Evolutionary conservation across 345 rosid species (phyloP), one percentile per base, ranked within the genome.

Genomic region (Linum usitatissimum): DNA sequence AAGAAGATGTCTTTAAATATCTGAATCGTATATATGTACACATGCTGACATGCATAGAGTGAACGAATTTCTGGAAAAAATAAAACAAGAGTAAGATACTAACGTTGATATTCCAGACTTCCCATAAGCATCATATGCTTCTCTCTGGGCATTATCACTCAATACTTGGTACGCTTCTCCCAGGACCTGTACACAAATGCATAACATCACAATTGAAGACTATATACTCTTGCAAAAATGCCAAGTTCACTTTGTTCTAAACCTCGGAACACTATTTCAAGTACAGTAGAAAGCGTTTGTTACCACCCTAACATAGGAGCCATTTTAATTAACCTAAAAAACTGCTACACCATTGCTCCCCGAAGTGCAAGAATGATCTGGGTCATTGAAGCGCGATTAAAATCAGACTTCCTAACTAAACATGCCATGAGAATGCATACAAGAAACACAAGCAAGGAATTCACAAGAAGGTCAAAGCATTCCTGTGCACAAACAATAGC

Each of bases 121-220:
- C 53, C 99, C 99, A 70, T 77, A 55, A 36, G 81, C 79, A 87
- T 93, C 97, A 62, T 93, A 93, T 69, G 99, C 96, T 80, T 90
- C 91, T 10, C 97, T 83, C 75, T 93, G 99, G 64, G 75, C 55
- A 39, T 91, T 80, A 82, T 90, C 97, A 72, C 97, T 93, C 68
- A 93, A 63, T 51, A 93, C 99, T 78, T 93, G 99, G 80, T 93
- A 87, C 21, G 96, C 99, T 75, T 93, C 99, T 68, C 99, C 96
- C 73, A 93, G 73, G 51, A 76, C 94, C 97, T 93, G 72, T 69
- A 77, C 40, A 23, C 64, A 68, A 59, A 57, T 38, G 54, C 64
- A 65, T n/a, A 13, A 23, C 56, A 60, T 17, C 28, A 63, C 13
- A 66, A 71, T 39, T 54, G 60, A 38, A 45, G 39, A 57, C 58